Base-by-base conservation (phyloP, 2,329 filamentous ascomycete genomes). In the Penicillium sp. region DNA sequence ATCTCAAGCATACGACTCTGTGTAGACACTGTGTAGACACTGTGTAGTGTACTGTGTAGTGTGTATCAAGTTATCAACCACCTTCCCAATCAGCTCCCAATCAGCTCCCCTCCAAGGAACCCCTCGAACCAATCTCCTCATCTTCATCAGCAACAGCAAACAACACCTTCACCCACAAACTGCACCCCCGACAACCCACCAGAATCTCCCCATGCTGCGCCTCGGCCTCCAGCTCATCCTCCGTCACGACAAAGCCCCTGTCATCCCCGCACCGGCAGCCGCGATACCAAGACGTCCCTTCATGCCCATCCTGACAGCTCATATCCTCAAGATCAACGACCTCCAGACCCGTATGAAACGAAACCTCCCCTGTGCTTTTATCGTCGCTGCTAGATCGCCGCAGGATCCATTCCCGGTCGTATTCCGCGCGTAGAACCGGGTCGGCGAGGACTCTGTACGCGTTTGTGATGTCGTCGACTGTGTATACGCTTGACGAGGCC, bases 181-280 rank as follows among this genome's bases (percentile, higher is more conserved):
- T 86, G 69, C 84, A 87, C 35, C 84, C 83, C 56, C 75, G 74
- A 72, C 84, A 87, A 2, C 82, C 83, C 18, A 83, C 77, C 47
- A 84, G 71, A 59, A 86, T 73, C 70, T 86, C 84, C 23, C 78
- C 81, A 60, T 77, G 74, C 50, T 74, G 73, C 35, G 71, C 74
- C 63, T 82, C 80, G 59, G 67, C 67, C 59, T 77, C 75, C 28
- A 87, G 64, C 64, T 86, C 81, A 3, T 69, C 62, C 64, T 86
- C 83, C 0, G 71, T 73, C 6, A 86, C 75, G 20, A 77, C 54
- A 62, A 84, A 87, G 0, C 81, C 83, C 24, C 69, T 71, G 28
- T 79, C 75, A 59, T 80, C 79, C n/a, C 83, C 83, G 68, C 84
- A 86, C 20, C 83, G 73, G 70, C 84, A 86, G 0, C 66, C 65